Conservation (phyloP, 2,329 filamentous ascomycete genomes). For the Fusarium armeniacum region DNA sequence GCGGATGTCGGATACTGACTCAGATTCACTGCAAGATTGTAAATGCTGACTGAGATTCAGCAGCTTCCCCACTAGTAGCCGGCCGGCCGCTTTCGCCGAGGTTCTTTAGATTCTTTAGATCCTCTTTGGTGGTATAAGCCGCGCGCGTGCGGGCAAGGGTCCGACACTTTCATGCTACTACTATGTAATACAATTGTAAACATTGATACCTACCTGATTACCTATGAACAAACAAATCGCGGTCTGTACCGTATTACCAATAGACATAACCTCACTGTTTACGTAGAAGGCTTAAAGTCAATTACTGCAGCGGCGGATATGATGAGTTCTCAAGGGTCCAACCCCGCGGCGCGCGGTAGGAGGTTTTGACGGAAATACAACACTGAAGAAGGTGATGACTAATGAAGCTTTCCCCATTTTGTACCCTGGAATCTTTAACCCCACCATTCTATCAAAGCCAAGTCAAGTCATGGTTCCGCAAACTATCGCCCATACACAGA, state of each 20-base stretch:
- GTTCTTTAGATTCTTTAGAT: slow-evolving; percentile 29
- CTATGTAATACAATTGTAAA: neutral
- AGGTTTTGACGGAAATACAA: slow-evolving; percentile 20
- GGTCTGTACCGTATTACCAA: no score
- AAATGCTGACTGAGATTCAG: slow-evolving; percentile 44
- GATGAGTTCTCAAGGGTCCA: slow-evolving; percentile 23
- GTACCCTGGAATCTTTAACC: slow-evolving; percentile 34
- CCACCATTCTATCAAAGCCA: slow-evolving; percentile 43
- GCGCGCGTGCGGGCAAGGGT: neutral
- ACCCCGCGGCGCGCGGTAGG: slow-evolving; percentile 3
- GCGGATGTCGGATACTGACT: slow-evolving; percentile 31
- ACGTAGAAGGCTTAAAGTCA: slow-evolving; percentile 19
- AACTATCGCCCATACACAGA: slow-evolving; percentile 46
- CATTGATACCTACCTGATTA: neutral
- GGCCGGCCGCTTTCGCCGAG: slow-evolving; percentile 45
- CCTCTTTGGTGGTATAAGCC: neutral
- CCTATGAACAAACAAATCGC: neutral
- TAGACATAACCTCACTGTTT: neutral
- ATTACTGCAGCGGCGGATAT: slow-evolving; percentile 15
- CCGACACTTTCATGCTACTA: neutral
- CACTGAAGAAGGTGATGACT: slow-evolving; percentile 41
- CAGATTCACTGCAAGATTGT: slow-evolving; percentile 36
- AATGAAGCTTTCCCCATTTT: slow-evolving; percentile 35
- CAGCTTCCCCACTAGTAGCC: slow-evolving; percentile 29
- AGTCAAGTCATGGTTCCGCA: slow-evolving; percentile 44